A percentile compares a stretch with the other conserved stretches of the same genome.
These are phyloP conservation scores for Neohortaea acidophila DNA, from an alignment of 495 filamentous ascomycete genomes.

Conservation along the genomic window DNA sequence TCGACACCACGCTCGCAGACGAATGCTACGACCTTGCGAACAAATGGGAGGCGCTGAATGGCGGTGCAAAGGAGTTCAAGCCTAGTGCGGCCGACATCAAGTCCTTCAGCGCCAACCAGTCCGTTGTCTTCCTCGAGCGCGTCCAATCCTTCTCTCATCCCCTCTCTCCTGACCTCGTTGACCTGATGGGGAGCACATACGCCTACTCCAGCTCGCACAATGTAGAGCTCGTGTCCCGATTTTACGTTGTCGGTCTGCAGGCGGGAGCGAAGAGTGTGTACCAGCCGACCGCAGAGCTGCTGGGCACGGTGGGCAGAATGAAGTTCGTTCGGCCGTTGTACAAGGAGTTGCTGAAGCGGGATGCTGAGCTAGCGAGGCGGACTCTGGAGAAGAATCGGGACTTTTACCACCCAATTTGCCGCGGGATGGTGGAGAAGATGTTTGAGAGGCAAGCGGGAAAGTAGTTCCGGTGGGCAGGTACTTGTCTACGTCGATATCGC, in stretches of 20 bases:
- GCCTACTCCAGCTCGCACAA: conserved; percentile 54
- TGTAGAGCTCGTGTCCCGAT: conserved; percentile 68
- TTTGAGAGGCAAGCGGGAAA: conserved; percentile 11
- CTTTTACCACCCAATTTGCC: conserved; percentile 94
- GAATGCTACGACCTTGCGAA: conserved; percentile 66
- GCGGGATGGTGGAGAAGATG: conserved; percentile 69
- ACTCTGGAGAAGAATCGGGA: conserved; percentile 77
- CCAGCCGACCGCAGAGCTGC: conserved; percentile 51
- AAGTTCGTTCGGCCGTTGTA: conserved; percentile 85
- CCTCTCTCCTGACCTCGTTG: conserved; percentile 44
- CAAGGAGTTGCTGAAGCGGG: conserved; percentile 52
- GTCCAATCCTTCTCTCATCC: conserved; percentile 49
- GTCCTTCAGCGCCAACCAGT: conserved; percentile 66
- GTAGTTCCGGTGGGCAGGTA: too few species aligned
- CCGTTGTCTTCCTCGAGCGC: conserved; percentile 73
- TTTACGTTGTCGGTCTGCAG: conserved; percentile 60
- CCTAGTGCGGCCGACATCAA: conserved; percentile 53
- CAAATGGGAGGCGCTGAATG: conserved; percentile 50
- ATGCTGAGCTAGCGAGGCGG: conserved; percentile 55
- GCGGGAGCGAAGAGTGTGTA: conserved; percentile 53
- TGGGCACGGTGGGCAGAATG: conserved; percentile 80
- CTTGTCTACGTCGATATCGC: too few species aligned
- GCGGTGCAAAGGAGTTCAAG: conserved; percentile 36
- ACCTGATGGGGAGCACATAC: conserved; percentile 58
- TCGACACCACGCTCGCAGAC: conserved; percentile 77